phyloP scores from a whole-genome alignment of 805 yeast species.

The Candida chauliodis region DNA sequence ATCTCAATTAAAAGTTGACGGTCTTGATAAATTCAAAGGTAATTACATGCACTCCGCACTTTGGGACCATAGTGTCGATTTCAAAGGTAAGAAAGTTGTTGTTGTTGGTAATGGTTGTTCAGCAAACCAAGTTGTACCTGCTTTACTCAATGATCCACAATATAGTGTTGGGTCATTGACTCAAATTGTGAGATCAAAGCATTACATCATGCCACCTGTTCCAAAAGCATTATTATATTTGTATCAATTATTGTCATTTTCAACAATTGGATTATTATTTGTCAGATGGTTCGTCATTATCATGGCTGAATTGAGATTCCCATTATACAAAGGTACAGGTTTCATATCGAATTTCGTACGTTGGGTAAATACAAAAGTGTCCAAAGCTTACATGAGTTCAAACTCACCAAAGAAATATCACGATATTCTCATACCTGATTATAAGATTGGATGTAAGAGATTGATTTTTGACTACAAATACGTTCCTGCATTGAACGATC shows the following conservation, averaged over 20 bases:
- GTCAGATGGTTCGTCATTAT: conserved; percentile 25
- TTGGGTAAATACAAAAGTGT: conserved; percentile 17
- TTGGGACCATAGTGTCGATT: conserved; percentile 31
- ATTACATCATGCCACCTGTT: conserved; percentile 37
- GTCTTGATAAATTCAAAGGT: conserved; percentile 34
- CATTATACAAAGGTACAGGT: conserved; percentile 30
- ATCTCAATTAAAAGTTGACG: conserved; percentile 24
- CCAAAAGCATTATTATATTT: conserved; percentile 19
- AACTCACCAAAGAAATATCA: conserved; percentile 32
- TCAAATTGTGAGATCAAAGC: conserved; percentile 34
- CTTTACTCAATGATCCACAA: conserved; percentile 20
- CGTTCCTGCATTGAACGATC: conserved; percentile 30
- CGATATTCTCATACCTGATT: conserved; percentile 29
- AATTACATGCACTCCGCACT: conserved; percentile 39
- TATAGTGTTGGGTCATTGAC: conserved; percentile 23
- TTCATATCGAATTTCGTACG: conserved; percentile 24
- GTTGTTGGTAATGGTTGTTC: conserved; percentile 44
- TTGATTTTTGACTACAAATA: conserved; percentile 36
- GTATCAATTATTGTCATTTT: conserved; percentile 24
- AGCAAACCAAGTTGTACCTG: conserved; percentile 40
- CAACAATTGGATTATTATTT: conserved; percentile 19
- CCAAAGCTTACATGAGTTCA: conserved; percentile 23
- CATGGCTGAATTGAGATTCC: conserved; percentile 32
- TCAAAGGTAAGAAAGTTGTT: conserved; percentile 32
- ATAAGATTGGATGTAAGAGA: conserved; percentile 41